Base-by-base conservation (phyloP, 2,329 filamentous ascomycete genomes). In the Aspergillus sp. region DNA sequence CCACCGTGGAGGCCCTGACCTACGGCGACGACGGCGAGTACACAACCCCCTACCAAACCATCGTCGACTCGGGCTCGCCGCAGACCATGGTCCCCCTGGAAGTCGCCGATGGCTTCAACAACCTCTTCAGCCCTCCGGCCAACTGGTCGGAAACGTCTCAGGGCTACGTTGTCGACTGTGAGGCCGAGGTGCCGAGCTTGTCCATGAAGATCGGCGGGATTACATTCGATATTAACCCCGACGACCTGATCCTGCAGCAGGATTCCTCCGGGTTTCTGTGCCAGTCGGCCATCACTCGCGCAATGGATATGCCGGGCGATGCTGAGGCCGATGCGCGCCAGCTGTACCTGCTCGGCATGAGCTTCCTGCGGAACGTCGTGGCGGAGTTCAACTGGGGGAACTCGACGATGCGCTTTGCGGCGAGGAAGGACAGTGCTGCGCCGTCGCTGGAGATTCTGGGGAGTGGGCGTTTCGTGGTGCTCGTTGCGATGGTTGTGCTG, bases 321-420 rank as follows among this genome's bases (percentile, higher is more conserved):
- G 48, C 58, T 31, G 27, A 31, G 23, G 21, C 19, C 3, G 37
- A 54, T 33, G 53, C 57, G 31, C 39, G 64, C 27, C 55, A 57
- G 50, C 31, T 56, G 37, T 66, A 60, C 50, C 67, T 70, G 14
- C 59, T 64, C 1, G 80, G 80, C 0, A 77, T 77, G 58, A 70
- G 72, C 7, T 82, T 79, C 64, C 69, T 80, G 69, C 79, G 78
- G 67, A 80, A 79, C 56, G 79, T 82, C 0, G 67, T 82, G 8
- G 69, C 76, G 4, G 78, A 82, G 1, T 82, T 80, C 63, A 80
- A 82, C 67, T 71, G 82, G 54, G 79, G 77, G 7, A 75, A 73
- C 27, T 71, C 65, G n/a, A 67, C 77, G 69, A 73, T 82, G 75
- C 58, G 53, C 11, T 66, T 66, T 48, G 61, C 63, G 0, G 23